Evolutionary conservation across 2,329 filamentous ascomycete genomes (phyloP).

Genomic region (Grosmannia penicillata): DNA sequence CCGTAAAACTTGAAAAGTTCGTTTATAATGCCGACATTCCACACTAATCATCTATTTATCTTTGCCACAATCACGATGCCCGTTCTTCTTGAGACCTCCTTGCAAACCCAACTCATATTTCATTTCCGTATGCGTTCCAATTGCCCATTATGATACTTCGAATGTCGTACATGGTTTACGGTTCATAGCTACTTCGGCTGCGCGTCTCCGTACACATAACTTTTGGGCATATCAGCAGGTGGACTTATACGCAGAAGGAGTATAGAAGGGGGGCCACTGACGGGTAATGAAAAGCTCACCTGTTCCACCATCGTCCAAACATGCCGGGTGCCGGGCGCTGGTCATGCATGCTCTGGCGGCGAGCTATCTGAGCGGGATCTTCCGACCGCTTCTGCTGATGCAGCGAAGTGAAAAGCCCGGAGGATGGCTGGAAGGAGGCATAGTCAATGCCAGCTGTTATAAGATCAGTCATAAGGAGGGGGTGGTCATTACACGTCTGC

Average conservation of each 20-base stretch:
- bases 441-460: too few relatives aligned
- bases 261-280: neutral
- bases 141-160: too few relatives aligned
- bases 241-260: too few relatives aligned
- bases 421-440: slow-evolving; percentile 13
- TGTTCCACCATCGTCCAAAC: slow-evolving; percentile 41
- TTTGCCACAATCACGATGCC: too few relatives aligned
- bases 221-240: neutral
- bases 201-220: slow-evolving; percentile 1
- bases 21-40: too few relatives aligned
- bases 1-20: too few relatives aligned
- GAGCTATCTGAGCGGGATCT: slow-evolving; percentile 25
- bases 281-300: slow-evolving; percentile 22
- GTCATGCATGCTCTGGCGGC: slow-evolving; percentile 39
- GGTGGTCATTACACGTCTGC: slow-evolving; percentile 10
- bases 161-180: too few relatives aligned
- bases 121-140: too few relatives aligned
- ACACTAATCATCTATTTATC: too few relatives aligned
- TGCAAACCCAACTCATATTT: too few relatives aligned
- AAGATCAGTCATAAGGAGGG: neutral
- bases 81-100: too few relatives aligned
- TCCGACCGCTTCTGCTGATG: slow-evolving; percentile 33
- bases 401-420: slow-evolving; percentile 36
- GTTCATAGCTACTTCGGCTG: too few relatives aligned
- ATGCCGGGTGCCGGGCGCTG: slow-evolving; percentile 34